A percentile compares a stretch with the other conserved stretches of the same genome.
Conservation (phyloP, 2,329 filamentous ascomycete species). For the Nemania sp. region DNA sequence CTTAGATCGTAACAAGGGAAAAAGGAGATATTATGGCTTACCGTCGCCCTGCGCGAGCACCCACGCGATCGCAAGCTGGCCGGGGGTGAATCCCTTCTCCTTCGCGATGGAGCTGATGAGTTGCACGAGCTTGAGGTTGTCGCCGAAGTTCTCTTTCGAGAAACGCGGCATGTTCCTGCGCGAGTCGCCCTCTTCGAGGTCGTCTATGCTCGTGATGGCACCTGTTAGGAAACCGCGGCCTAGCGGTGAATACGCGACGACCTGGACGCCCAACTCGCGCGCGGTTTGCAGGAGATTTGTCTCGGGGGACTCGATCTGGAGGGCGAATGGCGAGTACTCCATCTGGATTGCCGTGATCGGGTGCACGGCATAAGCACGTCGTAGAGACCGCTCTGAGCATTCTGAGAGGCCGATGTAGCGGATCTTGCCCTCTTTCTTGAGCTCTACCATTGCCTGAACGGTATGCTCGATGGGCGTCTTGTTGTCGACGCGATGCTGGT, state of each 20-base stretch:
- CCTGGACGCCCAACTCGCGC: conserved; percentile 64
- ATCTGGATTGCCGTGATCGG: conserved; percentile 64
- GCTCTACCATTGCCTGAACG: conserved; percentile 59
- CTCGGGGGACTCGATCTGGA: conserved; percentile 67
- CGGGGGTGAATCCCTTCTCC: conserved; percentile 56
- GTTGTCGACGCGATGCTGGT: conserved; percentile 62
- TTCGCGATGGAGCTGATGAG: conserved; percentile 46
- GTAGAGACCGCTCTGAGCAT: conserved; percentile 59
- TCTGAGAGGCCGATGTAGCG: conserved; percentile 64
- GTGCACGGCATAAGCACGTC: conserved; percentile 60
- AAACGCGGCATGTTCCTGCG: conserved; percentile 57
- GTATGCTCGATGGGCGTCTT: conserved; percentile 61
- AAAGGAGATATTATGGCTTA: too few relatives aligned
- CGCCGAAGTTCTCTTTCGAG: conserved; percentile 61
- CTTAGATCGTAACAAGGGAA: neutral
- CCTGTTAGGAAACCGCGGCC: conserved; percentile 67
- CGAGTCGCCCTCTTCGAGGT: conserved; percentile 58
- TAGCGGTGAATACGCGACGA: conserved; percentile 68
- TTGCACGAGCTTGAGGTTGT: conserved; percentile 57
- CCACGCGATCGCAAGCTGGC: conserved; percentile 68
- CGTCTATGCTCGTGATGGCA: conserved; percentile 56
- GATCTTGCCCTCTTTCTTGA: conserved; percentile 64
- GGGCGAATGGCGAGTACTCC: conserved; percentile 64
- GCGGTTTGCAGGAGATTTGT: conserved; percentile 62
- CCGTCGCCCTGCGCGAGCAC: conserved; percentile 60